Evolutionary conservation across 495 filamentous ascomycete species (phyloP), one percentile per base, ranked within the genome.

Genomic region (Penicillium daleae): DNA sequence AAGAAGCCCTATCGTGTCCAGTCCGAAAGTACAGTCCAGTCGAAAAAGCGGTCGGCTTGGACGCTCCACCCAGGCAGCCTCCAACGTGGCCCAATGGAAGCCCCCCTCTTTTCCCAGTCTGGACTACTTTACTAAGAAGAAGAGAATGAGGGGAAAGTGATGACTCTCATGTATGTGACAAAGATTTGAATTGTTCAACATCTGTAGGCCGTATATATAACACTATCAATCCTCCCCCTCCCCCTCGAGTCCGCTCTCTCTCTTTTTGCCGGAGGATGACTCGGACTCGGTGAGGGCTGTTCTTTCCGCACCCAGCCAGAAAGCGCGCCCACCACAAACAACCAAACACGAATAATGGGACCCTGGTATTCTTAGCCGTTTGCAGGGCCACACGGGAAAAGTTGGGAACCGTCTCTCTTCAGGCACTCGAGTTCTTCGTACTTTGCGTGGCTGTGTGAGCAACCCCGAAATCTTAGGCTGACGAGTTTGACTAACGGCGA

Each of bases 11-110:
- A n/a, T n/a, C n/a, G 13, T 12, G 29, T 35, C 33, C 37, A 4
- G 37, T 39, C 37, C 13, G 7, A 42, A 40, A 42, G 40, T 42
- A 24, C 42, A 3, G 42, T 46, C 24, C 24, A 21, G 42, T 19
- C 42, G 19, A 46, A 46, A 46, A 63, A 67, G 66, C 66, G 66
- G 63, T 69, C 64, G 60, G 64, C 42, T 8, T 22, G 4, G 40
- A 33, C 27, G 19, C 29, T 60, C 55, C 54, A 68, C 63, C 17
- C 12, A 6, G 3, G 42, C 49, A 42, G 53, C 31, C 24, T 27
- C 40, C 39, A 56, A 64, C 66, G 68, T 69, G 67, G 67, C 64
- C 67, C 67, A 69, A 69, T 67, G 24, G 46, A 29, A 50, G 24
- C 2, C 7, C 6, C 21, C 29, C 29, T 31, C 7, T 31, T 31